Conservation (phyloP, 2,329 filamentous ascomycete species). For the Hypomyces perniciosus region DNA sequence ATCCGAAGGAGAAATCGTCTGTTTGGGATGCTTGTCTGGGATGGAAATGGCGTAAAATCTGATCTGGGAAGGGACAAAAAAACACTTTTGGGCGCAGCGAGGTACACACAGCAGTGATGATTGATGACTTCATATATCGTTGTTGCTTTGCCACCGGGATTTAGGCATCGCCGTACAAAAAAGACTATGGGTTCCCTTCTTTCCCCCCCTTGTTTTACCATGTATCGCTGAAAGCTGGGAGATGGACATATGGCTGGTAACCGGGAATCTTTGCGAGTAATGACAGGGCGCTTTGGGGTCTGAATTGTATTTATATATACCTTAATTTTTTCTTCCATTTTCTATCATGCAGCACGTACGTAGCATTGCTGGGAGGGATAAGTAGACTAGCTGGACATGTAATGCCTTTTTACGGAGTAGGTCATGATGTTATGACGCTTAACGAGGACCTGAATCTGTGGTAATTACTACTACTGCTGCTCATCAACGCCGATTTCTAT, state of each 20-base stretch:
- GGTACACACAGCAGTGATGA: constrained; percentile 2
- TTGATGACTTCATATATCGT: constrained; percentile 8
- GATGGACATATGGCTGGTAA: too few species aligned
- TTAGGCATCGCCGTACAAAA: too few species aligned
- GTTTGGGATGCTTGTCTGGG: constrained; percentile 53
- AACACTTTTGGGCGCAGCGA: too few species aligned
- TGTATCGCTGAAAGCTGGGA: too few species aligned
- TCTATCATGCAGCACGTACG: not conserved
- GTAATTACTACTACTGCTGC: not conserved
- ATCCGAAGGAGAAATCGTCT: constrained; percentile 58
- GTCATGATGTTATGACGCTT: not conserved
- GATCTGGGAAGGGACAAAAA: too few species aligned
- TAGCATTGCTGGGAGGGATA: not conserved
- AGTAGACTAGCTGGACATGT: not conserved
- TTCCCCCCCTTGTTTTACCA: too few species aligned
- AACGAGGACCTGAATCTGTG: not conserved
- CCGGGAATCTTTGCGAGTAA: not conserved
- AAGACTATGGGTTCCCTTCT: too few species aligned
- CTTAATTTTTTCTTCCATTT: constrained; percentile 1
- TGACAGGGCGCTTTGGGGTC: not conserved
- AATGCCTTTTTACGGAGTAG: not conserved
- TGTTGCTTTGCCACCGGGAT: not conserved
- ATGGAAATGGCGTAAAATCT: constrained; percentile 28
- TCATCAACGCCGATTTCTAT: constrained; percentile 14
- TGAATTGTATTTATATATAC: not conserved